Base-by-base conservation (phyloP, 495 filamentous ascomycete genomes). In the Immersiella caudata region DNA sequence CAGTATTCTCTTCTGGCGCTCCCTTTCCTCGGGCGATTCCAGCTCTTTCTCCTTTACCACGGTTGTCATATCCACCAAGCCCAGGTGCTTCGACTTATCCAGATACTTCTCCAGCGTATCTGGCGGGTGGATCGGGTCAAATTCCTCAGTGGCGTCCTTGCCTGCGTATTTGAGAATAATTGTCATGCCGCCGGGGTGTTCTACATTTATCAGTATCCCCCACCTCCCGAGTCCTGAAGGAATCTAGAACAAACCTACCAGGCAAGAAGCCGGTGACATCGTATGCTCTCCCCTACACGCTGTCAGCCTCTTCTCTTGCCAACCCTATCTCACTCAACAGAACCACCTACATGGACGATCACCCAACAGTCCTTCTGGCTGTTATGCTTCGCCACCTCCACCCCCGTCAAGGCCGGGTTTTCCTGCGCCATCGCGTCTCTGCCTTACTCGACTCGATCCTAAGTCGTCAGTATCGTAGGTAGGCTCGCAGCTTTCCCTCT, bases 101-200 rank as follows among this genome's bases (percentile, higher is more conserved):
- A 97, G 87, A 76, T 91, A 97, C 74, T 88, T 91, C 71, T 92
- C 88, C 27, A 92, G 82, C 5, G 89, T 92, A 69, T 94, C 90
- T 11, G 87, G 85, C 21, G 92, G 87, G 73, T 96, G 92, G 67
- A 94, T 90, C 1, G 91, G 90, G 46, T 93, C 91, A 76, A 90
- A 96, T 74, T 89, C 92, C 63, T 89, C 88, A 4, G 92, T 94
- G 7, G 92, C 93, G 80, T 96, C 93, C 79, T 89, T 92, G 49
- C 93, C 92, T 6, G 92, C 93, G 79, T 91, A 92, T 73, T 91
- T 91, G 63, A 96, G 82, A 67, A 96, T 93, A 67, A 94, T 91
- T 63, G 87, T 85, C 40, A 83, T 80, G 0, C 93, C 93, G 12
- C 93, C 93, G 2, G 93, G 93, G 70, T 94, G 91, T 69, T 90